These are phyloP conservation scores for Boechera divaricarpa DNA, from an alignment of 345 rosid genomes.

Conservation along the genomic window DNA sequence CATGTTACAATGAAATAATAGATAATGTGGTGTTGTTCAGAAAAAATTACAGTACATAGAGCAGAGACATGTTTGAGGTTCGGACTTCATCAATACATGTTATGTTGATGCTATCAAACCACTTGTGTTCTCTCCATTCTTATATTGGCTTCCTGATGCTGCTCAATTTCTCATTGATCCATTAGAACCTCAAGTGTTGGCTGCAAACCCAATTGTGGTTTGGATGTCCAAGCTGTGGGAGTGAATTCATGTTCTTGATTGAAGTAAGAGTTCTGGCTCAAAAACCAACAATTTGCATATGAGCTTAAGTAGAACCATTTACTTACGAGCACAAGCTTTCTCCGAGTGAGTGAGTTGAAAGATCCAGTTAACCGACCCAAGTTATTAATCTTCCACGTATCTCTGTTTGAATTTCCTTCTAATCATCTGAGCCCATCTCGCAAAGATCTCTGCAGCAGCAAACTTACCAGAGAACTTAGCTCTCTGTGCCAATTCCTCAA, in stretches of 20 bases:
- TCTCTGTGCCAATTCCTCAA: slow-evolving; percentile 76
- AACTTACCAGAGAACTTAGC: slow-evolving; percentile 78
- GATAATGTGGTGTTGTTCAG: not conserved
- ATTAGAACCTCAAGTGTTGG: not conserved
- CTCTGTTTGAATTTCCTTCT: slow-evolving; percentile 52
- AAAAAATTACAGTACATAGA: slow-evolving; percentile 7
- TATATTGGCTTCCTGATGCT: slow-evolving; percentile 13
- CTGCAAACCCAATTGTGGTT: not conserved
- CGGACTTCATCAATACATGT: not conserved
- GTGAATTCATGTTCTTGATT: slow-evolving; percentile 13
- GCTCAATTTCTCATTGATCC: slow-evolving; percentile 7
- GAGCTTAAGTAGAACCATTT: too few relatives aligned
- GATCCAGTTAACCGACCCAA: not conserved
- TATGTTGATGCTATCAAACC: not conserved
- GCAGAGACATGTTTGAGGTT: not conserved
- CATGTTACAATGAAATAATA: not conserved
- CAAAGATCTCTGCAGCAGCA: slow-evolving; percentile 67
- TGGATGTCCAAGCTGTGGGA: not conserved
- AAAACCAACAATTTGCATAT: not conserved
- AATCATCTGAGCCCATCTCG: slow-evolving; percentile 67
- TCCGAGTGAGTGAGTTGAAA: too few relatives aligned
- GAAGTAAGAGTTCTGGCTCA: not conserved
- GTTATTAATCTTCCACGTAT: slow-evolving; percentile 34
- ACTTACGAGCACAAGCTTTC: too few relatives aligned
- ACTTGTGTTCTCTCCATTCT: slow-evolving; percentile 9